Percentiles rank a stretch among this genome's conserved stretches.
Conservation (phyloP, 768 basidiomycete genomes). For the Boletus rubescentipes region DNA sequence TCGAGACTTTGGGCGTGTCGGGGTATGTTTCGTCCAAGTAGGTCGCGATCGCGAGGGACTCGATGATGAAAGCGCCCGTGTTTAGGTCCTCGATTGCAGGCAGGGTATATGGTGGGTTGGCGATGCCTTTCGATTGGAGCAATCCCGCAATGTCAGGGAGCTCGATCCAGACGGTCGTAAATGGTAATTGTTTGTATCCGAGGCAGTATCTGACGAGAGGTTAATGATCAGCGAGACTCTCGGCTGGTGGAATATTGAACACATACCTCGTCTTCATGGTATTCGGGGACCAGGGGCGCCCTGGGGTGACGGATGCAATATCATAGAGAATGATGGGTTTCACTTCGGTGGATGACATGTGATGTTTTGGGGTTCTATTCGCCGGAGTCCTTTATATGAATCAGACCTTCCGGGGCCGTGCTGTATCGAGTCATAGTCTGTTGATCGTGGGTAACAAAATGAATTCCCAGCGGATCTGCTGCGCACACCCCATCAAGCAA, state of each 20-base stretch:
- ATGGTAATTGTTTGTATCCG: slow-evolving; percentile 12
- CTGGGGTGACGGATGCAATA: slow-evolving; percentile 28
- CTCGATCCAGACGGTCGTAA: slow-evolving; percentile 23
- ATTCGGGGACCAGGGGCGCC: slow-evolving; percentile 39
- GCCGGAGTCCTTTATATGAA: too few species aligned
- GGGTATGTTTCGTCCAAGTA: slow-evolving; percentile 55
- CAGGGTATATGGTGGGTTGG: slow-evolving; percentile 36
- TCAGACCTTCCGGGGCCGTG: too few species aligned
- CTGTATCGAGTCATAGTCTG: too few species aligned
- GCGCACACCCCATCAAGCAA: too few species aligned
- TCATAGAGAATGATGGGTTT: slow-evolving; percentile 37
- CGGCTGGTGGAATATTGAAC: too few species aligned
- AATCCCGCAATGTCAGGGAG: slow-evolving; percentile 45
- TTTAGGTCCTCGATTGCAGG: slow-evolving; percentile 50
- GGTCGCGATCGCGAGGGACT: slow-evolving; percentile 46
- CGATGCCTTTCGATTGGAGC: slow-evolving; percentile 30
- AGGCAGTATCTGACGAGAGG: slow-evolving; percentile 12
- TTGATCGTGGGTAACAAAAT: too few species aligned
- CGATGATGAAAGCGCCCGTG: slow-evolving; percentile 38
- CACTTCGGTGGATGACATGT: slow-evolving; percentile 9
- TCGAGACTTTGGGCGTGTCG: slow-evolving; percentile 39
- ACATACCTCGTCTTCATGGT: slow-evolving; percentile 16
- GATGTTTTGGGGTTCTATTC: background rate
- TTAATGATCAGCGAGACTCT: background rate
- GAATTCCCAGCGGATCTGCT: too few species aligned